These are phyloP conservation scores for Ilex asprella DNA, from an alignment of 257 asterid species.

Conservation along the genomic window DNA sequence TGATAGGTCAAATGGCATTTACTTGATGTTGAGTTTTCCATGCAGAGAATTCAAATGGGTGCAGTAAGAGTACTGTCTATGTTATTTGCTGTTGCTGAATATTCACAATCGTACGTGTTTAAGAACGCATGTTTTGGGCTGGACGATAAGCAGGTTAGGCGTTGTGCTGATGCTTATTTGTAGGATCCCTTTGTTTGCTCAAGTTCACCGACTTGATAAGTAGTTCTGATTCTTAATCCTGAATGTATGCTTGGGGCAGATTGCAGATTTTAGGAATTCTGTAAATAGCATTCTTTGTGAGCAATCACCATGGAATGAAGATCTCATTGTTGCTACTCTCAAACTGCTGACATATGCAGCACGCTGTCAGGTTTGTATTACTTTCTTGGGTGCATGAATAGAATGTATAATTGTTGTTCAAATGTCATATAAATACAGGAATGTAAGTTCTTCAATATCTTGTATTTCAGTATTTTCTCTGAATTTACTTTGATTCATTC, in stretches of 20 bases:
- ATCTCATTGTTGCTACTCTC: conserved; percentile 52
- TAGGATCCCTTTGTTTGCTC: conserved; percentile 8
- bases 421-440: no score
- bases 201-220: not conserved
- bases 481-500: no score
- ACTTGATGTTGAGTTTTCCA: not conserved
- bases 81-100: conserved; percentile 47
- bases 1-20: no score
- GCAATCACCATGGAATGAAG: conserved; percentile 53
- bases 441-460: no score
- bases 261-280: conserved; percentile 51
- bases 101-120: conserved; percentile 36
- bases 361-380: conserved; percentile 46
- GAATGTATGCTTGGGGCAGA: conserved; percentile 38
- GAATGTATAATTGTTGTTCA: not conserved
- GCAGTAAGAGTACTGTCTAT: conserved; percentile 71
- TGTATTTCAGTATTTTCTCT: no score
- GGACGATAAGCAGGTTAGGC: conserved; percentile 76
- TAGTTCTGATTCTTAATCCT: conserved; percentile 18
- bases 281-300: conserved; percentile 48
- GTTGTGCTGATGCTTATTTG: conserved; percentile 6
- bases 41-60: conserved; percentile 71
- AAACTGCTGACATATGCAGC: conserved; percentile 73
- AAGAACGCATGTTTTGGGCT: conserved; percentile 63
- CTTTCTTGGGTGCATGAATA: conserved; percentile 1